A percentile compares a stretch with the other conserved stretches of the same genome.
phyloP scores from a whole-genome alignment of 164 flowering plant species.

The Stephania japonica region DNA sequence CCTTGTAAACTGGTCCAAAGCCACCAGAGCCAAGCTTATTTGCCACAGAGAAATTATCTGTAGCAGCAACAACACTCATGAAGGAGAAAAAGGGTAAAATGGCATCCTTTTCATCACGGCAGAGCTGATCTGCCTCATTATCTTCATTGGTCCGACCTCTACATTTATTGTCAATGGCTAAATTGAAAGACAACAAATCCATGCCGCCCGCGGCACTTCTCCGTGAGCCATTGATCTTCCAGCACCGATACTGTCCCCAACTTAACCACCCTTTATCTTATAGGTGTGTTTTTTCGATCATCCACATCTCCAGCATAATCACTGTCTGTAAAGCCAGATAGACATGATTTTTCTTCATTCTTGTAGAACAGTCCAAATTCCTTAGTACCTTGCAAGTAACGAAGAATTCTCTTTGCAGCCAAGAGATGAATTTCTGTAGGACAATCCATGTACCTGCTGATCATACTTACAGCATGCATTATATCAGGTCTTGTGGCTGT shows the following conservation, averaged over 20 bases:
- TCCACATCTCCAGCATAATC: too few species aligned
- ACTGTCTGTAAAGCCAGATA: too few species aligned
- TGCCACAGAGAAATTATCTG: not conserved
- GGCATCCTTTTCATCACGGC: not conserved
- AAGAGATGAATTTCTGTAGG: too few species aligned
- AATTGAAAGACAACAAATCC: slow-evolving; percentile 4
- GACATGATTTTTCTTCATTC: too few species aligned
- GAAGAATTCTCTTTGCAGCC: not conserved
- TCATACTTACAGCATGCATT: too few species aligned
- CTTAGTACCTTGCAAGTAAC: not conserved
- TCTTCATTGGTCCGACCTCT: not conserved
- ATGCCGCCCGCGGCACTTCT: too few species aligned
- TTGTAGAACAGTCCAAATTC: not conserved
- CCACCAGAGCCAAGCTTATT: slow-evolving; percentile 2
- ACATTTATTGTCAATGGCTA: not conserved
- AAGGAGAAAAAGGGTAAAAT: slow-evolving; percentile 10
- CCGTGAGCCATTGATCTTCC: too few species aligned
- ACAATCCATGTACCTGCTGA: slow-evolving; percentile 4
- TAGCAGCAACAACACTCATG: not conserved
- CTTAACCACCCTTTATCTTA: not conserved
- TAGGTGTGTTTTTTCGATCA: not conserved
- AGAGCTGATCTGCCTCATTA: not conserved
- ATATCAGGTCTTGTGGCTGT: not conserved
- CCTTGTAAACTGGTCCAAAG: slow-evolving; percentile 6
- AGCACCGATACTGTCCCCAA: too few species aligned